Evolutionary conservation across 1,139 yeast species (phyloP), one percentile per base, ranked within the genome.

Genomic region (Yarrowia galli): DNA sequence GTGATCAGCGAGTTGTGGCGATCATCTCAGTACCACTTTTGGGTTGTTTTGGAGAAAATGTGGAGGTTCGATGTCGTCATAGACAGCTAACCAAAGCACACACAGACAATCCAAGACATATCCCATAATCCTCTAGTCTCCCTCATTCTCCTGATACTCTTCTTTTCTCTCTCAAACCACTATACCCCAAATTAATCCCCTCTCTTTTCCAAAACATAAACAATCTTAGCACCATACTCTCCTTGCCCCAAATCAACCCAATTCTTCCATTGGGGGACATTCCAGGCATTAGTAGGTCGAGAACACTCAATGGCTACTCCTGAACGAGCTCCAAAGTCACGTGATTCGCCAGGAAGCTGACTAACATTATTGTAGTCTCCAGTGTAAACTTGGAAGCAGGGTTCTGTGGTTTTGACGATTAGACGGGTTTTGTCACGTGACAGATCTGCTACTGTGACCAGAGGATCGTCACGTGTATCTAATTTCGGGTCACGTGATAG

Each of bases 281-380:
- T 23, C 61, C 61, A 54, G 8, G 61, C 61, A 54, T 54, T 54
- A 7, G 46, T 40, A 8, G 61, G 61, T 1, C 61, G 46, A 16
- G 61, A 38, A 40, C 46, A 38, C 46, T 54, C 61, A 40, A 54
- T 54, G 6, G 61, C 61, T 13, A 54, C 61, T 1, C 61, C 61
- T 0, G 61, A 38, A 2, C 61, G 61, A 13, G 48, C 13, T 3
- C 61, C 61, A 54, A 54, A 54, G n/a, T 23, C 46, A 40, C 61
- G 61, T 23, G 46, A 40, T 38, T 54, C 61, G 13, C 46, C 46
- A 5, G 25, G 4, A n/a, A 54, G 36, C 20, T 6, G 36, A 3
- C 22, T 8, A 16, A 25, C 46, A 25, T 25, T 38, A 16, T 40
- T 54, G 46, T 25, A 54, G 23, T 54, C 61, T 12, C 61, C 61